Conservation (phyloP, 2,329 filamentous ascomycete species). For the Colletotrichum noveboracense region DNA sequence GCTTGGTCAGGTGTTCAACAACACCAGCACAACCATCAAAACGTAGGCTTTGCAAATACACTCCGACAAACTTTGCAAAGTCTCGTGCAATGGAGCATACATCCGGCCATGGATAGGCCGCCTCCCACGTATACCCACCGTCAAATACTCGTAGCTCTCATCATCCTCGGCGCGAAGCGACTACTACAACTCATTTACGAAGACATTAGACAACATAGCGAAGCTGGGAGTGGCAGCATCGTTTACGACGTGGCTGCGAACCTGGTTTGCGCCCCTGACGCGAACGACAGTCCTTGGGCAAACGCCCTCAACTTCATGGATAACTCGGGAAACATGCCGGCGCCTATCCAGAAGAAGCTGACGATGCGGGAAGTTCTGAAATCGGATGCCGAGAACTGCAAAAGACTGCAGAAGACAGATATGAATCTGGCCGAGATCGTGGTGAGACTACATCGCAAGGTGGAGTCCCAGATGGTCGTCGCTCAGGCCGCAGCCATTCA, state of each 20-base stretch:
- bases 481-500: constrained; percentile 37
- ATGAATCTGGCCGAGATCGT: constrained; percentile 63
- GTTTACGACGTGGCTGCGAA: constrained; percentile 74
- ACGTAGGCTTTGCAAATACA: constrained; percentile 60
- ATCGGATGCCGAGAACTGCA: constrained; percentile 62
- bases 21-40: constrained; percentile 41
- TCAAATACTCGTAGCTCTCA: constrained; percentile 66
- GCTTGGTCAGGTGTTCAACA: constrained; percentile 57
- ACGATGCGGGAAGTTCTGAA: constrained; percentile 66
- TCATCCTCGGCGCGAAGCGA: constrained; percentile 65
- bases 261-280: constrained; percentile 72
- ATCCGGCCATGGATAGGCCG: constrained; percentile 58
- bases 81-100: constrained; percentile 71
- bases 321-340: constrained; percentile 38
- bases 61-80: constrained; percentile 66
- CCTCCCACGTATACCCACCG: constrained; percentile 75
- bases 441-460: constrained; percentile 66
- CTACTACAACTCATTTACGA: constrained; percentile 69
- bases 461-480: constrained; percentile 67
- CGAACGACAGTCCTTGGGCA: constrained; percentile 46
- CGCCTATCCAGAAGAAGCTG: constrained; percentile 51
- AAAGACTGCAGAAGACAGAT: constrained; percentile 61
- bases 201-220: constrained; percentile 68
- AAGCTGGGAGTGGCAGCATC: constrained; percentile 62
- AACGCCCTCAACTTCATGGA: constrained; percentile 36